Base-by-base conservation (phyloP, 1,139 yeast species). In the Suhomyces bokatorum region DNA sequence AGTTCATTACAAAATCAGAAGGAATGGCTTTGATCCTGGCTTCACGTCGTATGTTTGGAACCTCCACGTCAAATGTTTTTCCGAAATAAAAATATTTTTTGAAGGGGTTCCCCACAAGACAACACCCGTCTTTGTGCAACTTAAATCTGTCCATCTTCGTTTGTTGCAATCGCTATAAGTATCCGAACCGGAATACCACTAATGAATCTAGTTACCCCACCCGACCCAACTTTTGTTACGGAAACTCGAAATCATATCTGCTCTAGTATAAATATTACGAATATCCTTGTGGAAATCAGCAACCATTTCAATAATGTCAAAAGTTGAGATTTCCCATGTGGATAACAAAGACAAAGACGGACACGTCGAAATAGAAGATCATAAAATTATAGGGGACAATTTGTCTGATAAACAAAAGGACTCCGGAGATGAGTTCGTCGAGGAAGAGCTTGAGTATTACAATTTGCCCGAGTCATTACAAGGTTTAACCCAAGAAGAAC, bases 401-500 rank as follows among this genome's bases (percentile, higher is more conserved):
- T 20, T 20, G 9, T 20, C 7, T 20, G 24, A 20, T 8, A 20
- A 20, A 7, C 24, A 20, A 20, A 20, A 20, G 24, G 24, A 20
- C n/a, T 34, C 43, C 2, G 48, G 43, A 16, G 46, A 42, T 15
- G 29, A 35, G 9, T 27, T 38, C 14, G 44, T 15, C 3, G 28
- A 15, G 14, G 48, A 12, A 3, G 47, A 42, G 3, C 40, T 33
- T 6, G 44, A 48, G 20, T 50, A 52, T 31, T 44, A 35, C 22
- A 46, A 52, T 32, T 44, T 51, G 30, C 77, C 77, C 2, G 73
- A 67, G 32, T 60, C 70, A 10, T 62, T 72, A 42, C 60, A 56
- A 48, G 60, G 57, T 15, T 54, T 67, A 54, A 48, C 67, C 8
- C 65, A 60, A 37, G 76, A 69, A 36, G 77, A 71, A 49, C 62